Base-by-base conservation (phyloP, 169 alveolate genomes). In the Besnoitia besnoiti region DNA sequence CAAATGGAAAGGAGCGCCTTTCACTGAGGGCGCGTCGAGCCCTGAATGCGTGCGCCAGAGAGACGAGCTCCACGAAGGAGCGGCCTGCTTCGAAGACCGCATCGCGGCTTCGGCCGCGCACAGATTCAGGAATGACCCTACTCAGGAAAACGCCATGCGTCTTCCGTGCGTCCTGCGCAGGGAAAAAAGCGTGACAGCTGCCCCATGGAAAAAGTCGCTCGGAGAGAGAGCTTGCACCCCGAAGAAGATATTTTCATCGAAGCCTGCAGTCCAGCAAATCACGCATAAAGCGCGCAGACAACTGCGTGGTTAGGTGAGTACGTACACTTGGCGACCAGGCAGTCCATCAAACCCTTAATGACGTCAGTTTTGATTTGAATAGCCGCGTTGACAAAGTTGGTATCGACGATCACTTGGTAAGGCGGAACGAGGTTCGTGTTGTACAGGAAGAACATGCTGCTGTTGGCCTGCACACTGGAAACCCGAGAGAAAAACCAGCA, bases 311-410 rank as follows among this genome's bases (percentile, higher is more conserved):
- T n/a, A n/a, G 46, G 46, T 39, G 82, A 1, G 82, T 93, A 94
- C 94, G 47, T 67, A 91, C 99, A 98, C 95, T 99, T 99, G 77
- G 99, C 99, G 73, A 99, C 95, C 55, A 99, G 96, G 79, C 99
- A 98, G 94, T 99, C 99, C 98, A 99, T 98, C 96, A 99, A 96
- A 51, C 98, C 98, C 96, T 98, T 97, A 91, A 99, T 96, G 61
- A 99, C 98, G 94, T 99, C 99, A 59, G 99, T 95, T 96, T 98
- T 99, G 96, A 98, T 97, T 94, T 98, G 99, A 92, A 99, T 98
- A 59, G 99, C 98, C 93, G 99, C 98, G 96, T 99, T 99, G 85
- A 99, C 97, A 96, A 99, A 99, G 98, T 99, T 99, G 8, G 99
- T 99, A 96, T 99, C 99, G 47, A 99, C 96, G 55, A 99, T 39